Evolutionary conservation across 768 basidiomycete genomes (phyloP).

Genomic region (Rhodotorula paludigena): DNA sequence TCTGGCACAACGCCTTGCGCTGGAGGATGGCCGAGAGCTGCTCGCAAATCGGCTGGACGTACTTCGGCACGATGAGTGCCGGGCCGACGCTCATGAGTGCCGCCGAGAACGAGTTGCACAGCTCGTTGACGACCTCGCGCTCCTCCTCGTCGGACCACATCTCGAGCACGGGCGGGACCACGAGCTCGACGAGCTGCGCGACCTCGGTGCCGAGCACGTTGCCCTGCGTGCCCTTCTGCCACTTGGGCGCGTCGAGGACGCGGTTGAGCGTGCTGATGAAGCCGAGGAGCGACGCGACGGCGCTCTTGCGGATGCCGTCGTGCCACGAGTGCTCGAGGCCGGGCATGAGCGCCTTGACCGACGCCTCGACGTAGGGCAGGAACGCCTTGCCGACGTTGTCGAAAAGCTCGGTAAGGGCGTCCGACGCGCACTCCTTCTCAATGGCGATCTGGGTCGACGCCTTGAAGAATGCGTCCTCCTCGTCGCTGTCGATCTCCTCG

Average conservation of each 20-base stretch:
- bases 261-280: slow-evolving; percentile 89
- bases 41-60: slow-evolving; percentile 69
- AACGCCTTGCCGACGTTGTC: slow-evolving; percentile 73
- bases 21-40: slow-evolving; percentile 81
- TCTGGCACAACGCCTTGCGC: slow-evolving; percentile 92
- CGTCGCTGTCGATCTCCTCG: slow-evolving; percentile 38
- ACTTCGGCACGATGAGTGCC: slow-evolving; percentile 64
- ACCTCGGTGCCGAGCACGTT: slow-evolving; percentile 51
- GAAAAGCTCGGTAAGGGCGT: slow-evolving; percentile 89
- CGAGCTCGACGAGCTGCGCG: slow-evolving; percentile 69
- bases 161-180: slow-evolving; percentile 68
- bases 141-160: slow-evolving; percentile 94
- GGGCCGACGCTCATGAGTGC: slow-evolving; percentile 89
- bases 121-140: slow-evolving; percentile 78
- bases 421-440: slow-evolving; percentile 98
- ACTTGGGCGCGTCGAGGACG: slow-evolving; percentile 71
- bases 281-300: slow-evolving; percentile 78
- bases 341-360: slow-evolving; percentile 68
- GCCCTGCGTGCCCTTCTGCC: slow-evolving; percentile 62
- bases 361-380: slow-evolving; percentile 82
- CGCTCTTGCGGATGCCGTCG: slow-evolving; percentile 93
- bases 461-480: slow-evolving; percentile 52
- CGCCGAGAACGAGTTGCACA: slow-evolving; percentile 84
- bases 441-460: slow-evolving; percentile 91
- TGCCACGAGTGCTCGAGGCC: slow-evolving; percentile 81